Evolutionary conservation across 768 basidiomycete genomes (phyloP), one percentile per base, ranked within the genome.

Genomic region (Infundibulicybe gibba): DNA sequence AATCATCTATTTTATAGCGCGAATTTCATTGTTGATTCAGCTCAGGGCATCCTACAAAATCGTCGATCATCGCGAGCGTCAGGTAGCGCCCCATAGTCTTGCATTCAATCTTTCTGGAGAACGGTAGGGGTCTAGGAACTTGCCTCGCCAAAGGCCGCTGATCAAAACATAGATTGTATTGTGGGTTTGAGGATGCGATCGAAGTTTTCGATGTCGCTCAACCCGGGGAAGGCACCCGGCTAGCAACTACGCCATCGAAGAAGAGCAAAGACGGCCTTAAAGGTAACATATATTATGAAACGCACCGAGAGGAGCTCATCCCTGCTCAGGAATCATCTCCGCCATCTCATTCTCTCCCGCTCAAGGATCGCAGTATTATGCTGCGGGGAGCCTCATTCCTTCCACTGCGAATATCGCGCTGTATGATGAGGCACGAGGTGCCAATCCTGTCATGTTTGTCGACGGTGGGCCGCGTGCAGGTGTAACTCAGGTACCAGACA

Each of bases 21-120:
- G 40, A 11, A 35, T 32, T 30, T 17, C 19, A 33, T 17, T 40
- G 33, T 35, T 59, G n/a, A n/a, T n/a, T n/a, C n/a, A 97, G 94
- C 77, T 91, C 15, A 81, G 94, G 14, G 95, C 93, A 0, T 94
- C 91, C 1, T 97, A 98, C 62, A 74, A 75, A 34, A 95, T 97
- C 33, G 78, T 97, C 8, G 94, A 97, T 62, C 94, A 98, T 56
- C 74, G 87, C n/a, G 95, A 97, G 66, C 79, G 94, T 30, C 82
- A 90, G 45, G 72, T 97, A 34, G 93, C 91, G 0, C 94, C 95
- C 0, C 87, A 92, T 45, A 80, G 81, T 54, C 70, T 97, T 49
- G 75, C 85, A 0, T 97, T 97, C 65, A 89, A 90, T 54, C 62
- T 73, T 1, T 66, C 77, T 4, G 82, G 79, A 0, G 71, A 82